Conservation (phyloP, 179 eudicot genomes). For the Beta lomatogona region DNA sequence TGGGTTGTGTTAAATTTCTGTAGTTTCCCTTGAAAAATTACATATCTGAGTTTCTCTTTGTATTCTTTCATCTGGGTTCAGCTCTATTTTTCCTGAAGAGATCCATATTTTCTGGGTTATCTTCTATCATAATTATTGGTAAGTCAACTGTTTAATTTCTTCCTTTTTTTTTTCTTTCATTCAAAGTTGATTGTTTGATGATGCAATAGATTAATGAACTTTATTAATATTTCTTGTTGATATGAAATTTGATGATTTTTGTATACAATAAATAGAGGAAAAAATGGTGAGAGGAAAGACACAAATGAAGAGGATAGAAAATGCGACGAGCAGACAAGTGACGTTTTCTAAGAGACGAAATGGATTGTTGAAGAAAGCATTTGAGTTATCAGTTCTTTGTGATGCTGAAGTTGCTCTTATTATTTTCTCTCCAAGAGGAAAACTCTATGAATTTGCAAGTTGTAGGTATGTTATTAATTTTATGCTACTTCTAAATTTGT, state of each 20-base stretch:
- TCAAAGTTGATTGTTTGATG: not conserved
- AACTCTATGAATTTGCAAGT: conserved; percentile 70
- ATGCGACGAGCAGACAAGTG: conserved; percentile 81
- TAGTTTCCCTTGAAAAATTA: not conserved
- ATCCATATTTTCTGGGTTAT: conserved; percentile 18
- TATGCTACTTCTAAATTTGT: not conserved
- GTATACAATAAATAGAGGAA: not conserved
- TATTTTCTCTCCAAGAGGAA: conserved; percentile 70
- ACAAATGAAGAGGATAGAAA: conserved; percentile 38
- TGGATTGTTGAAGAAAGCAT: conserved; percentile 59
- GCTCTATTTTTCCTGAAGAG: conserved; percentile 3
- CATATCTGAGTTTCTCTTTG: not conserved
- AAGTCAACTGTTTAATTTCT: conserved; percentile 24
- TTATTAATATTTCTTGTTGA: not conserved
- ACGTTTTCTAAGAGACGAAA: conserved; percentile 50
- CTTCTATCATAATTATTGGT: not conserved
- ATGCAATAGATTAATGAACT: not conserved
- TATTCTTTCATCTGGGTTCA: conserved; percentile 18
- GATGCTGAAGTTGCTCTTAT: conserved; percentile 44
- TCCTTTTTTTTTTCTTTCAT: not conserved
- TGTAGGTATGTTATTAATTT: conserved; percentile 39
- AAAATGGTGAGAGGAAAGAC: conserved; percentile 82
- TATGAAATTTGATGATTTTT: not conserved
- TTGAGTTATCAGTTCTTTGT: conserved; percentile 39
- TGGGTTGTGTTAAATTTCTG: not conserved